Evolutionary conservation across 1,284 basidiomycete genomes (phyloP), one percentile per base, ranked within the genome.

Genomic region (Spongispora temasekensis): DNA sequence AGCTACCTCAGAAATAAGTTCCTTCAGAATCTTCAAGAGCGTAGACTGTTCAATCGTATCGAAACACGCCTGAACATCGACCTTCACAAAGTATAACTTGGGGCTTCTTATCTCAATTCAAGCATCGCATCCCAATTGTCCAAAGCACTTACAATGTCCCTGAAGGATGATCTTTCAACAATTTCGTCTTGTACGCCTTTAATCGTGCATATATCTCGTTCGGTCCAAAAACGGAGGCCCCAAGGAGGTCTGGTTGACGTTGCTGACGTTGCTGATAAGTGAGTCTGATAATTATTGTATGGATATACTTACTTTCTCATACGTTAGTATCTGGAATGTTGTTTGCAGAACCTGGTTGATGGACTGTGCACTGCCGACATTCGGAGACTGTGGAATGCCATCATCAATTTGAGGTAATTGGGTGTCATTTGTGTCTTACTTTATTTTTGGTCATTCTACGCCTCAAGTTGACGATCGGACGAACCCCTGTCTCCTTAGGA

Each of bases 11-110:
- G 87, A 87, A 34, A 97, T 81, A 9, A 96, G 71, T 2, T 86
- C 77, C 25, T 84, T 82, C 40, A 98, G 75, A 31, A 99, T 94
- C 35, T 84, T 78, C 17, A 99, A 76, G 53, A 99, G 77, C 69
- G 91, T 95, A 25, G 83, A 81, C 73, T 99, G 97, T 48, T 95
- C 89, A 64, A 99, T 98, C 0, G 93, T 95, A 75, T 99, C 97
- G 78, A 98, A 99, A 63, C 95, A 97, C 1, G 95, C 90, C 62
- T 91, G 89, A 17, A 99, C 94, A 71, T 99, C 97, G 31, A 97
- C 87, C 75, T 99, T 99, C 62, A 96, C 95, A 69, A 99, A 97
- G 73, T 95, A 98, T 4, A 97, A 75, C 65, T 86, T 88, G 0
- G 94, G 93, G 25, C 94, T 95, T 60, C 10, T 40, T 42, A 54